These are phyloP conservation scores for Ceratorhiza oryzae-sativae DNA, from an alignment of 1,284 basidiomycete species.

Conservation along the genomic window DNA sequence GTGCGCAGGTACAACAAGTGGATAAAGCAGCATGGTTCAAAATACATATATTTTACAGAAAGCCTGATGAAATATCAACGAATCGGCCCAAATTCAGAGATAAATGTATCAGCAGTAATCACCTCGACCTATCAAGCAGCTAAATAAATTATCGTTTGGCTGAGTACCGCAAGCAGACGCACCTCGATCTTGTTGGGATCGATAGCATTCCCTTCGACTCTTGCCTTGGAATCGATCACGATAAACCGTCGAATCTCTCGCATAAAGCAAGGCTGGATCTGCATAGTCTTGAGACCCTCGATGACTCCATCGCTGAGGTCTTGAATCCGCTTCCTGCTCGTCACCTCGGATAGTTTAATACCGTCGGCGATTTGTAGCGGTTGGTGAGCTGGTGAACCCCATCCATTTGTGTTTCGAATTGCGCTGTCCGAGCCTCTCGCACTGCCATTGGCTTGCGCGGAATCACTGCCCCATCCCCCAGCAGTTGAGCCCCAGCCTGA, in stretches of 20 bases:
- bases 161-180: background rate
- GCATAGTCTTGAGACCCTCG: conserved; percentile 19
- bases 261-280: conserved; percentile 36
- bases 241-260: conserved; percentile 22
- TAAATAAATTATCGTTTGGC: background rate
- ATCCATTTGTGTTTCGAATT: background rate
- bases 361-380: background rate
- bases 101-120: conserved; percentile 1
- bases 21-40: too few species aligned
- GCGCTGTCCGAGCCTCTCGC: background rate
- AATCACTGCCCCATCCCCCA: background rate
- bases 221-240: conserved; percentile 15
- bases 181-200: background rate
- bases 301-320: conserved; percentile 25
- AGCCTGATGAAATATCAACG: background rate
- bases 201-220: background rate
- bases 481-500: background rate
- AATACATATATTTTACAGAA: too few species aligned
- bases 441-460: background rate
- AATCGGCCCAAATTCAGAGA: background rate
- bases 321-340: background rate
- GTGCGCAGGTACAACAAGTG: too few species aligned
- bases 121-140: conserved; percentile 6
- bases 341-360: background rate
- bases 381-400: background rate